Base-by-base conservation (phyloP, 139 green algal genomes). In the Chlorella sp. region DNA sequence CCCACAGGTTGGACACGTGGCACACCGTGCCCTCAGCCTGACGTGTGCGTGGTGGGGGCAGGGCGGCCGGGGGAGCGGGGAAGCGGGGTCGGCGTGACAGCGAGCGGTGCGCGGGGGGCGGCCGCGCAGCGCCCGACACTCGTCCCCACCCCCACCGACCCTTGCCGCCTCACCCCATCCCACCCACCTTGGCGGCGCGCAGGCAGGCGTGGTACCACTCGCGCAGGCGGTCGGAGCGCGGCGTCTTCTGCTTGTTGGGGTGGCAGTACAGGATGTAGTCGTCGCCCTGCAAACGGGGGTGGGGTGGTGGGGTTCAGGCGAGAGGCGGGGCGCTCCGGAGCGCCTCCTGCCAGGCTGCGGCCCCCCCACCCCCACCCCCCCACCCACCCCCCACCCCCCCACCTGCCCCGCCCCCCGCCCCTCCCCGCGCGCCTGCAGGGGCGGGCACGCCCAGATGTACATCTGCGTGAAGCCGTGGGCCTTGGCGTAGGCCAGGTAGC, bases 251-350 rank as follows among this genome's bases (percentile, higher is more conserved):
- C 74, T 87, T 89, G 71, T 83, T 78, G 0, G 96, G 96, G 86
- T 99, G 96, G 87, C 94, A 98, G 86, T 99, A 98, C 74, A 99
- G 87, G 84, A 99, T 99, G 89, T 99, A 99, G 83, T 99, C 96
- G 72, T 99, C 96, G 23, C 95, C 96, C 86, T 97, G 90, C 46
- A 46, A 7, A 11, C 23, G 35, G 21, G 31, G 23, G 15, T 21
- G 33, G 46, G 17, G 17, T 3, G 29, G 43, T n/a, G n/a, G n/a
- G n/a, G n/a, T n/a, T n/a, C n/a, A n/a, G n/a, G n/a, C n/a, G n/a
- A n/a, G n/a, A n/a, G n/a, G n/a, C n/a, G n/a, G n/a, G n/a, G n/a
- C n/a, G n/a, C n/a, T n/a, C n/a, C n/a, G n/a, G n/a, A n/a, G n/a
- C n/a, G n/a, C n/a, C n/a, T n/a, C n/a, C n/a, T n/a, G n/a, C n/a